Percentiles rank a stretch among this genome's conserved stretches.
Conservation (phyloP, 768 basidiomycete species). For the Wakefieldia striispora region DNA sequence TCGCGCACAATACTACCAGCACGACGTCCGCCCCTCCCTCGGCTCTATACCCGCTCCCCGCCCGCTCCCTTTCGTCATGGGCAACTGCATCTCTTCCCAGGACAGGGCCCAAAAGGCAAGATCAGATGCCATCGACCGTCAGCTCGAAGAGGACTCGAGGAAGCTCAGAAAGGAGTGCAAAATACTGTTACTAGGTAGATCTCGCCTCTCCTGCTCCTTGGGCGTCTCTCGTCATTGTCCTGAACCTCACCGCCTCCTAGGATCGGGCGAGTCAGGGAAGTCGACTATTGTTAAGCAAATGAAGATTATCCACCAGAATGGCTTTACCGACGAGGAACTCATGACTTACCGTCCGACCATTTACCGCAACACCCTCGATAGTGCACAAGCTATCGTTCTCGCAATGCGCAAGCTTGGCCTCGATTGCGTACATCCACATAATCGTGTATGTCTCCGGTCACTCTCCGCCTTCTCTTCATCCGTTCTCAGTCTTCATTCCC, state of each 20-base stretch:
- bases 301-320: conserved; percentile 96
- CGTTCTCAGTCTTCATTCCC: background rate
- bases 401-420: conserved; percentile 86
- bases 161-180: conserved; percentile 87
- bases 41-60: background rate
- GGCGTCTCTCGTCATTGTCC: conserved; percentile 9
- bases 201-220: background rate
- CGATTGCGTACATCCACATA: conserved; percentile 66
- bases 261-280: conserved; percentile 94
- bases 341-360: conserved; percentile 74
- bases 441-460: conserved; percentile 39
- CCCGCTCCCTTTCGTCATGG: conserved; percentile 42
- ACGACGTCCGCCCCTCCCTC: background rate
- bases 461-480: too few species aligned
- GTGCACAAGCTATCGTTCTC: conserved; percentile 79
- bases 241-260: conserved; percentile 38
- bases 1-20: background rate
- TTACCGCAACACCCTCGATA: conserved; percentile 85
- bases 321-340: conserved; percentile 78
- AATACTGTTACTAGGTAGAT: conserved; percentile 86
- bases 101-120: conserved; percentile 59
- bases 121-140: conserved; percentile 76
- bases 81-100: conserved; percentile 58
- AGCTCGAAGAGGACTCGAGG: conserved; percentile 82
- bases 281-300: conserved; percentile 97